Conservation (phyloP, 257 asterid species). For the Ligustrum vulgare region DNA sequence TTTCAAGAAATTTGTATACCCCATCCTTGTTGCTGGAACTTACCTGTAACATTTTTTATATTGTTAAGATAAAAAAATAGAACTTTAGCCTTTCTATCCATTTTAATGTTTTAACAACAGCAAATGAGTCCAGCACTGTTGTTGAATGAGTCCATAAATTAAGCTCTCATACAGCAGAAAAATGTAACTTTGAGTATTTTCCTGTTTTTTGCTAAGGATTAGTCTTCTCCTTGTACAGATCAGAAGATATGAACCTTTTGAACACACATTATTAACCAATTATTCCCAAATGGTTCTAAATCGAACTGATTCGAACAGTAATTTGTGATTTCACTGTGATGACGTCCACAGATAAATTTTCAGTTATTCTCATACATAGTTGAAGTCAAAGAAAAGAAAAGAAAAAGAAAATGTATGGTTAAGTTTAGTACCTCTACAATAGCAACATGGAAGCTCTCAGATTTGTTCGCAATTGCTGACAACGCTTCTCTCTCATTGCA, state of each 20-base stretch:
- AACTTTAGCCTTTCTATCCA: not conserved
- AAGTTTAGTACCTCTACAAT: constrained; percentile 44
- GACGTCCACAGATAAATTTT: not conserved
- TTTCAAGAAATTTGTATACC: constrained; percentile 40
- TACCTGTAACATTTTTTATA: constrained; percentile 30
- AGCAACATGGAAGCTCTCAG: constrained; percentile 50
- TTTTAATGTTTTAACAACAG: not conserved
- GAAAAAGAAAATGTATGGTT: not conserved
- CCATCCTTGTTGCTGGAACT: constrained; percentile 27
- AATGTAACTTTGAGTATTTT: not conserved
- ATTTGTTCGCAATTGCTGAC: constrained; percentile 36
- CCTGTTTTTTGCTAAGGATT: not conserved
- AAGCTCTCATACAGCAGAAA: not conserved
- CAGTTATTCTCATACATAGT: not conserved
- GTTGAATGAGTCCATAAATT: not conserved
- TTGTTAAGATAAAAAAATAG: not conserved
- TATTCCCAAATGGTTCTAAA: not conserved
- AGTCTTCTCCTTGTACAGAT: not conserved
- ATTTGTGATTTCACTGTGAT: not conserved
- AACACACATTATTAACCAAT: not conserved
- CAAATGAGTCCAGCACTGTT: not conserved
- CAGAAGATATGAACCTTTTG: not conserved
- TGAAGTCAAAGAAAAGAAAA: not conserved
- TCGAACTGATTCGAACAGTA: not conserved
- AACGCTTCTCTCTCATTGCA: constrained; percentile 43